Conservation (phyloP, 495 filamentous ascomycete genomes). For the Xylaria curta region DNA sequence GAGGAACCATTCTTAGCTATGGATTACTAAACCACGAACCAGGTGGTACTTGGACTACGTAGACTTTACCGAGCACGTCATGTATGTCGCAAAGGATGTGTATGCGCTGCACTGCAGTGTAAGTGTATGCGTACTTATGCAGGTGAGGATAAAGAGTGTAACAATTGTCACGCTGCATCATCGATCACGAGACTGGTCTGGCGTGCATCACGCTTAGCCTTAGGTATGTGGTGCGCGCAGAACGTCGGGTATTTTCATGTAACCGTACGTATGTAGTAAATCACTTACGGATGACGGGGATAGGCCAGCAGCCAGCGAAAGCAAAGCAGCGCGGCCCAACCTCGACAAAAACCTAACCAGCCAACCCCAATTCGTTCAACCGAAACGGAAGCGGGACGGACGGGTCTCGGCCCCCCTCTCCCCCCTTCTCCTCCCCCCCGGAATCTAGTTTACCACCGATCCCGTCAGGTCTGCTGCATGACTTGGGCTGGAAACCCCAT, state of each 20-base stretch:
- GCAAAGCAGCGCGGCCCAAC: conserved; percentile 25
- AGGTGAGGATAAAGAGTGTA: conserved; percentile 6
- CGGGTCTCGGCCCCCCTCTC: not conserved
- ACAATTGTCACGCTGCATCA: conserved; percentile 19
- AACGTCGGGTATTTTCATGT: not conserved
- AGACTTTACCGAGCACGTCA: not conserved
- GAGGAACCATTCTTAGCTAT: not conserved
- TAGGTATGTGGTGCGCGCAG: not conserved
- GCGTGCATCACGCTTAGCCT: conserved; percentile 19
- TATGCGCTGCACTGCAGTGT: not conserved
- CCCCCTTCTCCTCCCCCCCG: not conserved
- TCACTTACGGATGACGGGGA: not conserved
- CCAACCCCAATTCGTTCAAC: not conserved
- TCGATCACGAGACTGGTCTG: conserved; percentile 24
- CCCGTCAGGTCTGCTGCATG: conserved; percentile 3
- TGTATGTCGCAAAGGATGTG: conserved; percentile 5
- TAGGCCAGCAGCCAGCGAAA: not conserved
- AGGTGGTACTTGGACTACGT: not conserved
- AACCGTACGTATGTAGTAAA: not conserved
- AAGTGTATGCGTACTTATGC: conserved; percentile 7
- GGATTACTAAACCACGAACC: not conserved
- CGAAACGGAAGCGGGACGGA: conserved; percentile 2
- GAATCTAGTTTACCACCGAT: conserved; percentile 2
- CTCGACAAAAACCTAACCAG: conserved; percentile 6
- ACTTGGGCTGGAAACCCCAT: not conserved